phyloP scores from a whole-genome alignment of 345 rosid species.

The Litchi chinensis region DNA sequence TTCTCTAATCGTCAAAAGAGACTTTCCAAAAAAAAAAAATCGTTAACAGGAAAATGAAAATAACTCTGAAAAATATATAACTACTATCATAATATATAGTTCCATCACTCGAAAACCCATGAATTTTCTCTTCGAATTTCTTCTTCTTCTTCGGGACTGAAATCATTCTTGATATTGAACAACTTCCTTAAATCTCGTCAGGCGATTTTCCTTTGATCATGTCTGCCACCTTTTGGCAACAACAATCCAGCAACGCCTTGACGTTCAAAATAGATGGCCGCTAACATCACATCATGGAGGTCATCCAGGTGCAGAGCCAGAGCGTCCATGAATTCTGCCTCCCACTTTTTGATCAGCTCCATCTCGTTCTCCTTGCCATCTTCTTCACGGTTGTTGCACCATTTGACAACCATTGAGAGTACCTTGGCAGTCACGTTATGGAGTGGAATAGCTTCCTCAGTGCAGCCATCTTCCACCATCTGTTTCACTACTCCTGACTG shows the following conservation, averaged over 20 bases:
- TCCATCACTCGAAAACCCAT: slow-evolving; percentile 59
- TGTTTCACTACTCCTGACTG: slow-evolving; percentile 59
- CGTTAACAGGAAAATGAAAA: no score
- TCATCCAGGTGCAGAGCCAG: slow-evolving; percentile 21
- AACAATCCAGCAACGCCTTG: slow-evolving; percentile 44
- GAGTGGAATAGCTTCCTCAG: slow-evolving; percentile 58
- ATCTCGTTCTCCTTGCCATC: slow-evolving; percentile 24
- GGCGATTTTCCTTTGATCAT: slow-evolving; percentile 50
- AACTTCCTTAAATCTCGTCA: slow-evolving; percentile 56
- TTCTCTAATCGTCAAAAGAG: no score
- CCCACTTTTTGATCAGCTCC: slow-evolving; percentile 32
- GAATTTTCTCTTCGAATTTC: slow-evolving; percentile 62
- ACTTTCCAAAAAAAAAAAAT: no score
- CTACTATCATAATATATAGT: no score
- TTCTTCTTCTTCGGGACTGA: slow-evolving; percentile 58
- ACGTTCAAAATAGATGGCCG: slow-evolving; percentile 59
- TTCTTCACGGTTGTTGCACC: slow-evolving; percentile 54
- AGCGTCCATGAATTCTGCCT: slow-evolving; percentile 50
- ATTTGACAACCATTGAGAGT: slow-evolving; percentile 73
- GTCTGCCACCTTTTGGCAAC: slow-evolving; percentile 58
- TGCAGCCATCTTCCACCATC: slow-evolving; percentile 69
- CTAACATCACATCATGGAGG: slow-evolving; percentile 26
- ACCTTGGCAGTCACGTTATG: slow-evolving; percentile 67
- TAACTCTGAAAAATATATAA: no score
- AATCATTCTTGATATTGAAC: slow-evolving; percentile 58